Base-by-base conservation (phyloP, 169 alveolate genomes). In the Ichthyophthirius multifiliis region DNA sequence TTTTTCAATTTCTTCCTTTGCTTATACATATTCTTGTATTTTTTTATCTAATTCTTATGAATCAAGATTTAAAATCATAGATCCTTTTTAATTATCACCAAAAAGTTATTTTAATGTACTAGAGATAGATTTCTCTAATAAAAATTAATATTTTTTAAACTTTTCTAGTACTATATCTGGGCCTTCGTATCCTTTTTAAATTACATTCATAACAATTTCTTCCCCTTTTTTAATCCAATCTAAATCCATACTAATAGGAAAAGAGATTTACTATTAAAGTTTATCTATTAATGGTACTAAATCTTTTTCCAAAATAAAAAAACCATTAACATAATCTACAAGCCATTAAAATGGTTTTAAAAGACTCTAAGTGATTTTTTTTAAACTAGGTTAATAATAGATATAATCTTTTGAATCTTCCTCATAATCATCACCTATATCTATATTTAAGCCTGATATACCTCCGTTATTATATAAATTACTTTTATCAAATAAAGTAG, bases 241-340 rank as follows among this genome's bases (percentile, higher is more conserved):
- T 27, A 55, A 64, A n/a, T n/a, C n/a, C n/a, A n/a, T n/a, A n/a
- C n/a, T n/a, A n/a, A n/a, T n/a, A n/a, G n/a, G n/a, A n/a, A n/a
- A n/a, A n/a, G n/a, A n/a, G n/a, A n/a, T n/a, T n/a, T n/a, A n/a
- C n/a, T n/a, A n/a, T n/a, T n/a, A n/a, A n/a, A n/a, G n/a, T 34
- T 63, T 71, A 41, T 85, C 74, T 6, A 90, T 43, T 62, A 90
- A 81, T 1, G 94, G 94, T 83, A 90, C 83, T 18, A 90, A 39
- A 18, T 86, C 92, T 23, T 64, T 79, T 76, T 90, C 92, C 15
- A 90, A 47, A 27, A 55, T 73, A 41, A 30, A 45, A 20, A 90
- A 85, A 12, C 63, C 12, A 41, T 76, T 81, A 9, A 86, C 67
- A 0, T 90, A 85, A 9, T 75, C 78, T 10, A 81, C 77, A 15